These are phyloP conservation scores for Penicillium hordei DNA, from an alignment of 2,329 filamentous ascomycete species.

Conservation along the genomic window DNA sequence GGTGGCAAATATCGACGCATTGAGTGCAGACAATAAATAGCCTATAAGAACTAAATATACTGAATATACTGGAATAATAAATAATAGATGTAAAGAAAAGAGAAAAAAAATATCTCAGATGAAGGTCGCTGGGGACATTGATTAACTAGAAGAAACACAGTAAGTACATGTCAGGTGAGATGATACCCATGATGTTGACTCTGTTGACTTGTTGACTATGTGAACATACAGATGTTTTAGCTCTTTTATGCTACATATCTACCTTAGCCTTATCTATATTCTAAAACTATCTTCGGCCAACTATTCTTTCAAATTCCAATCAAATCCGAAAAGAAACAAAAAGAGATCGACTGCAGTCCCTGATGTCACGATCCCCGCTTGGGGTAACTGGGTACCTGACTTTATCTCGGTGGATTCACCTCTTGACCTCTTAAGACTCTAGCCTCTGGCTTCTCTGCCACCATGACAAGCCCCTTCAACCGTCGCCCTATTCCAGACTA, in stretches of 20 bases:
- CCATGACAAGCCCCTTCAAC: constrained; percentile 49
- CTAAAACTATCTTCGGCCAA: not conserved
- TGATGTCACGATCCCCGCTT: constrained; percentile 13
- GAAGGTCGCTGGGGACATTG: not conserved
- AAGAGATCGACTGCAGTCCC: not conserved
- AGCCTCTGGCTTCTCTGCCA: constrained; percentile 3
- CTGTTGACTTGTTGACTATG: not conserved
- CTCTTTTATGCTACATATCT: not conserved
- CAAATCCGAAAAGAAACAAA: not conserved
- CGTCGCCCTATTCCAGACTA: constrained; percentile 58
- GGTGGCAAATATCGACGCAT: constrained; percentile 24
- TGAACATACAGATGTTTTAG: not conserved
- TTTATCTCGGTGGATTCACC: constrained; percentile 6
- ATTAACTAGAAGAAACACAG: not conserved
- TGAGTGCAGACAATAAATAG: constrained; percentile 10
- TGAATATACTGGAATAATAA: not conserved
- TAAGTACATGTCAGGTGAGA: not conserved
- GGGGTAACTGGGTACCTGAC: constrained; percentile 5
- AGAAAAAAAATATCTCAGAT: not conserved
- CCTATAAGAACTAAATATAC: not conserved
- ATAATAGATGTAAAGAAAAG: not conserved
- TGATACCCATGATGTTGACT: not conserved
- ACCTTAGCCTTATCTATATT: not conserved
- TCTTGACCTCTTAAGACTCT: not conserved
- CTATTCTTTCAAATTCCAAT: not conserved